Percentiles rank a stretch among this genome's conserved stretches.
These are phyloP conservation scores for Allium sativum DNA, from an alignment of 106 monocot genomes.

Conservation along the genomic window DNA sequence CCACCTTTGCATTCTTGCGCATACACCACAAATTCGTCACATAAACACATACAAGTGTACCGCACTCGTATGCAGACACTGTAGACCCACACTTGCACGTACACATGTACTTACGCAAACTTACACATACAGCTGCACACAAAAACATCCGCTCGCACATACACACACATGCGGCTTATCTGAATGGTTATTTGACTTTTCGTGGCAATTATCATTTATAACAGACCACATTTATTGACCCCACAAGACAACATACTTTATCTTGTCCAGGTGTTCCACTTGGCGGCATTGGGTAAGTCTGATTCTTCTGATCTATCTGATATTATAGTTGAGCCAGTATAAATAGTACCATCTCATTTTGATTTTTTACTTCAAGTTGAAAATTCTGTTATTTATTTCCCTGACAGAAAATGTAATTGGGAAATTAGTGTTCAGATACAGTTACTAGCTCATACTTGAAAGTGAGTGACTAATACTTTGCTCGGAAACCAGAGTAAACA, in stretches of 20 bases:
- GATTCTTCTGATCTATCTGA: background rate
- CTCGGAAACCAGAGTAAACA: background rate
- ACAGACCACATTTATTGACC: conserved; percentile 46
- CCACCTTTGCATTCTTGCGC: background rate
- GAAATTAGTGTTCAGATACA: background rate
- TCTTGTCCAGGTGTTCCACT: conserved; percentile 60
- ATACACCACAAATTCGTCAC: background rate
- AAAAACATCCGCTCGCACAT: too few relatives aligned
- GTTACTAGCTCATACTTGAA: background rate
- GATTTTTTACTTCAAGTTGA: too few relatives aligned
- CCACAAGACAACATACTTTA: conserved; percentile 27
- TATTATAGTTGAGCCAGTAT: background rate
- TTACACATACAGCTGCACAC: too few relatives aligned
- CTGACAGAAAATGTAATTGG: background rate
- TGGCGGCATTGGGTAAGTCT: conserved; percentile 52
- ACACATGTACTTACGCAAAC: too few relatives aligned
- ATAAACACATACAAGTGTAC: too few relatives aligned
- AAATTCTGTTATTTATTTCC: too few relatives aligned
- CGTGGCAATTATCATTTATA: conserved; percentile 1
- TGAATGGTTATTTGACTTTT: background rate
- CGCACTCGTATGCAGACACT: too few relatives aligned
- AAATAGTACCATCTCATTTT: too few relatives aligned
- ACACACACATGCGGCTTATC: background rate
- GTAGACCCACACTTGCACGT: too few relatives aligned
- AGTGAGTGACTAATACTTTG: background rate